A percentile compares a stretch with the other conserved stretches of the same genome.
Evolutionary conservation across 2,329 filamentous ascomycete genomes (phyloP).

Genomic region (Thermothelomyces thermophilus): DNA sequence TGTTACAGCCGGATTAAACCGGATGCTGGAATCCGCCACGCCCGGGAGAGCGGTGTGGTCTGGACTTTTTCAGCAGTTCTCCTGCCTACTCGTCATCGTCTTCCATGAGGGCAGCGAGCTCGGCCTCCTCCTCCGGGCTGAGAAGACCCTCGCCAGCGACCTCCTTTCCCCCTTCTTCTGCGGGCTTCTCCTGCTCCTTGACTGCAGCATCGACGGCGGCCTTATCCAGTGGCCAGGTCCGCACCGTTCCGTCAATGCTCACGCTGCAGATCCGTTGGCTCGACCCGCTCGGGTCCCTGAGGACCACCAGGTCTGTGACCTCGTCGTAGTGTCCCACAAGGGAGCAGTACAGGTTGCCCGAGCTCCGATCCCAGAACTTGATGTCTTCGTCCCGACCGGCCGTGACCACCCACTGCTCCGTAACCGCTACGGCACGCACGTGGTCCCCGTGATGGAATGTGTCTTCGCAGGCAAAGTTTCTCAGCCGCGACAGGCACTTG

Average conservation of each 20-base stretch:
- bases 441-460: conserved; percentile 78
- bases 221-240: conserved; percentile 72
- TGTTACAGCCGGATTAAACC: conserved; percentile 4
- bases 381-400: conserved; percentile 88
- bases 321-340: conserved; percentile 88
- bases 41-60: neutral
- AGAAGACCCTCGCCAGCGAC: conserved; percentile 46
- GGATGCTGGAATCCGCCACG: neutral
- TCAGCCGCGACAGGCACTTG: conserved; percentile 67
- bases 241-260: conserved; percentile 82
- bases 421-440: conserved; percentile 73
- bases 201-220: conserved; percentile 46
- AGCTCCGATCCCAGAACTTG: conserved; percentile 75
- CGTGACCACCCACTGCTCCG: conserved; percentile 73
- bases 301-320: conserved; percentile 69
- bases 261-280: conserved; percentile 64
- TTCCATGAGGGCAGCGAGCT: conserved; percentile 85
- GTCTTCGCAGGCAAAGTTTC: conserved; percentile 65
- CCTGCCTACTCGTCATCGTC: conserved; percentile 42
- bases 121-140: conserved; percentile 83
- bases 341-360: conserved; percentile 65
- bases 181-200: conserved; percentile 43
- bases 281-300: conserved; percentile 37
- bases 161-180: conserved; percentile 43
- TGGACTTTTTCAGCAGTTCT: neutral